phyloP scores from a whole-genome alignment of 176 grass and related monocot genomes.

The Musa acuminata region DNA sequence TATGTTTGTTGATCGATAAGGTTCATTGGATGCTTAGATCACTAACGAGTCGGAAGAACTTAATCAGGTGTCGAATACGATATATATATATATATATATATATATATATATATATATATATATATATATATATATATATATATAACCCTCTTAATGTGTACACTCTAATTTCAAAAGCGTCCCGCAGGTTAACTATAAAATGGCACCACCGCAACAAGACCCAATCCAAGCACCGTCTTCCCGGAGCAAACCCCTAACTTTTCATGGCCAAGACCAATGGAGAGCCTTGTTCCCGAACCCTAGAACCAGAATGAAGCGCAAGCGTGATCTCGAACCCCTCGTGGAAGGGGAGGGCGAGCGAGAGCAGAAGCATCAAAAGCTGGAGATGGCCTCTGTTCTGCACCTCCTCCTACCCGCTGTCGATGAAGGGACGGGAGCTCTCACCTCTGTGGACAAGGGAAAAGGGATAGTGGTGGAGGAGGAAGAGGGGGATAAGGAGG shows the following conservation, averaged over 20 bases:
- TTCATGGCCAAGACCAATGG: constrained; percentile 35
- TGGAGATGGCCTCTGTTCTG: background rate
- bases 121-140: too few species aligned
- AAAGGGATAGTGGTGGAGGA: constrained; percentile 60
- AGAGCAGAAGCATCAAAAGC: constrained; percentile 27
- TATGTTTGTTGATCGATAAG: too few species aligned
- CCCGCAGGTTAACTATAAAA: too few species aligned
- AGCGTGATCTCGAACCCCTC: constrained; percentile 23
- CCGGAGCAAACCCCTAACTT: background rate
- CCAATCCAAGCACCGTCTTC: background rate
- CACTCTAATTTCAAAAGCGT: too few species aligned
- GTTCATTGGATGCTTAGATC: too few species aligned
- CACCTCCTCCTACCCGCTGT: background rate
- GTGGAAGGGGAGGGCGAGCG: constrained; percentile 7
- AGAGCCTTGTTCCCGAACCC: constrained; percentile 18
- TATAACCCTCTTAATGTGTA: too few species aligned
- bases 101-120: too few species aligned
- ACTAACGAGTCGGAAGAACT: too few species aligned
- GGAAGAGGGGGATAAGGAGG: constrained; percentile 15
- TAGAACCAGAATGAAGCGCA: constrained; percentile 33
- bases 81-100: too few species aligned
- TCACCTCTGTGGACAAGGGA: constrained; percentile 36
- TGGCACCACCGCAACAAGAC: too few species aligned
- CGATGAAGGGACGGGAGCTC: constrained; percentile 11
- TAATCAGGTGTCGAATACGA: too few species aligned